Evolutionary conservation across 1,284 basidiomycete species (phyloP).

Genomic region (Rhizopogon hawkerae): DNA sequence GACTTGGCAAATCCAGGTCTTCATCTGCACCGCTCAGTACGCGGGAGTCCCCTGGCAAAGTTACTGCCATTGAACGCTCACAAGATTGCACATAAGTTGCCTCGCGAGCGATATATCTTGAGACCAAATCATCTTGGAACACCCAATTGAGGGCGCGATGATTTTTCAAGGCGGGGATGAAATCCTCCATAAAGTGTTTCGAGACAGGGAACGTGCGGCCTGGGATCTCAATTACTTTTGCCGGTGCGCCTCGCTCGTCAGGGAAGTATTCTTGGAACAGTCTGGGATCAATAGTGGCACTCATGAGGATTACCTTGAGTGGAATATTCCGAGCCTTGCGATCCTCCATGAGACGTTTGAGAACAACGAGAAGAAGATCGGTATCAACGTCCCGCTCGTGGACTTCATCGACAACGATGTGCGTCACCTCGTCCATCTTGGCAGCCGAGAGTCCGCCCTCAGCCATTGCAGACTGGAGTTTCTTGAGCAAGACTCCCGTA

Average conservation of each 20-base stretch:
- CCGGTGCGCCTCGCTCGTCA: conserved; percentile 52
- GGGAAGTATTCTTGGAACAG: conserved; percentile 88
- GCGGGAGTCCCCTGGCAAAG: conserved; percentile 15
- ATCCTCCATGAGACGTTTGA: conserved; percentile 79
- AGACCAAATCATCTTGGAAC: conserved; percentile 67
- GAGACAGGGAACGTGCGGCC: conserved; percentile 88
- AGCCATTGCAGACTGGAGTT: conserved; percentile 74
- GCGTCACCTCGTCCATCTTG: conserved; percentile 76
- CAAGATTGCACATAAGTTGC: conserved; percentile 35
- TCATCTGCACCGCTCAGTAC: conserved; percentile 34
- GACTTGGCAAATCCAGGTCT: conserved; percentile 77
- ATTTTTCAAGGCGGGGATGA: conserved; percentile 45
- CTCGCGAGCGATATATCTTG: conserved; percentile 72
- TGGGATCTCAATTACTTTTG: conserved; percentile 79
- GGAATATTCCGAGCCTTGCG: conserved; percentile 68
- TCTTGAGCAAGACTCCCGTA: conserved; percentile 84
- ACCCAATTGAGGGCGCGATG: conserved; percentile 51
- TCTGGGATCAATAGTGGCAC: conserved; percentile 87
- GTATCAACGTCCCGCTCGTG: conserved; percentile 96
- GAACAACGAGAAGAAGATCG: conserved; percentile 83
- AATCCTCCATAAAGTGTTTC: conserved; percentile 79
- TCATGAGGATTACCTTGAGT: conserved; percentile 91
- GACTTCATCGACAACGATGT: conserved; percentile 93
- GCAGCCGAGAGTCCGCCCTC: conserved; percentile 28
- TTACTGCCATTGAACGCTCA: conserved; percentile 8